These are phyloP conservation scores for Trichoderma citrinoviride DNA, from an alignment of 2,329 filamentous ascomycete species.

Conservation along the genomic window DNA sequence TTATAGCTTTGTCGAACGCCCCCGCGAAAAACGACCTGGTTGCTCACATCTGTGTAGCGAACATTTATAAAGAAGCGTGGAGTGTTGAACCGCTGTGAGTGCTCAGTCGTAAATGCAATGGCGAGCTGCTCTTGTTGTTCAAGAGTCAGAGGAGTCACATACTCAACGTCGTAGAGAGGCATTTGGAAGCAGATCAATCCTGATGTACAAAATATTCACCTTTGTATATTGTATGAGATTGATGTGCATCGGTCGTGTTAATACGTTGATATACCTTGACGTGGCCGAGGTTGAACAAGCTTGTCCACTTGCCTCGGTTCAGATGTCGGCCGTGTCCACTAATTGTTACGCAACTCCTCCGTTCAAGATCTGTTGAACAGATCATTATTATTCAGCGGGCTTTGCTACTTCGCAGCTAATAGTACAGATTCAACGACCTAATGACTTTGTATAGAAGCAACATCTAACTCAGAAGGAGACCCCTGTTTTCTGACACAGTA, in stretches of 20 bases:
- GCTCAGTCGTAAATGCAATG: background rate
- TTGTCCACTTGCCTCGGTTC: background rate
- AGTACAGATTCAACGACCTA: too few species aligned
- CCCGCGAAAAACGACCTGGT: slow-evolving; percentile 12
- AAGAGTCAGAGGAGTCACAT: slow-evolving; percentile 5
- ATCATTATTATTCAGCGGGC: too few species aligned
- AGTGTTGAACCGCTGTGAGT: slow-evolving; percentile 12
- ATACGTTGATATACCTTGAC: background rate
- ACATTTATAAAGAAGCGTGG: slow-evolving; percentile 14
- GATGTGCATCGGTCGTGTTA: too few species aligned
- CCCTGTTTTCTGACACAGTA: too few species aligned
- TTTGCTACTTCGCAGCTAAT: too few species aligned
- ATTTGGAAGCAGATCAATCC: background rate
- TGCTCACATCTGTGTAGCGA: slow-evolving; percentile 6
- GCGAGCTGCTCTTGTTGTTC: background rate
- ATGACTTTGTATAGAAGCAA: too few species aligned
- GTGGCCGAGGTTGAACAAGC: background rate
- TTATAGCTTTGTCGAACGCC: slow-evolving; percentile 6
- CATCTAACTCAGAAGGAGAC: too few species aligned
- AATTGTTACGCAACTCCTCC: background rate
- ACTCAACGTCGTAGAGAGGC: slow-evolving; percentile 16
- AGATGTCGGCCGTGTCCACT: background rate
- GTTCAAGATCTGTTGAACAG: background rate
- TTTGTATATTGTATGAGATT: background rate
- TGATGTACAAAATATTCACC: background rate